Base-by-base conservation (phyloP, 352 stramenopile species). In the Elongisporangium undulatum region DNA sequence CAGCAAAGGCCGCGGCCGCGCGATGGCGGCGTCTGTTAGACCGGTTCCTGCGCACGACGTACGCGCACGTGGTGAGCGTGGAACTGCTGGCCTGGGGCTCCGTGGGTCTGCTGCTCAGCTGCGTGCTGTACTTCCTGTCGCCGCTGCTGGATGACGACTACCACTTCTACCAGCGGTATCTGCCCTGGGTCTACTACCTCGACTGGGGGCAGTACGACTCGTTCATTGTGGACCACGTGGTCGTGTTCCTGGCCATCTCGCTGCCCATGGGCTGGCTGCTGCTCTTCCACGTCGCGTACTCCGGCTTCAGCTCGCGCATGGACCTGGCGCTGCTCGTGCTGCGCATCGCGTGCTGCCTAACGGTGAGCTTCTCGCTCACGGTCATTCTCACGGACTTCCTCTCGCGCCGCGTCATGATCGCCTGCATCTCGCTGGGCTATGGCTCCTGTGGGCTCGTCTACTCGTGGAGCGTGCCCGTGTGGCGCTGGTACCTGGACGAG, bases 301-400 rank as follows among this genome's bases (percentile, higher is more conserved):
- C 82, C 21, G 58, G 69, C 54, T 49, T 85, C n/a, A 34, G 70
- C 3, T 81, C 67, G 38, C 67, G 67, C 1, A 26, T 90, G 15
- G 81, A 91, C 53, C 60, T 75, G 29, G 77, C 75, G 24, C 63
- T 92, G 55, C 59, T 91, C 16, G 21, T 79, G 22, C 59, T 94
- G 60, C 79, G 82, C 19, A 58, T 90, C 51, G 67, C 79, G 23
- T 90, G 74, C 71, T 90, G 79, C 62, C 52, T 81, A 51, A 88
- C 71, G 1, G 69, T 92, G 49, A 83, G 75, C 63, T 74, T 76
- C 21, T 75, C 83, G 19, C 69, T 95, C 58, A 93, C 80, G 1
- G 82, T 92, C 20, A 76, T 93, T 24, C 61, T 95, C 6, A 79
- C 79, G 45, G 85, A 95, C 61, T 90, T 89, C 56, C 73, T 93